These are phyloP conservation scores for Pilobolus umbonatus DNA, from an alignment of 192 early-diverging fungal species.

Conservation along the genomic window DNA sequence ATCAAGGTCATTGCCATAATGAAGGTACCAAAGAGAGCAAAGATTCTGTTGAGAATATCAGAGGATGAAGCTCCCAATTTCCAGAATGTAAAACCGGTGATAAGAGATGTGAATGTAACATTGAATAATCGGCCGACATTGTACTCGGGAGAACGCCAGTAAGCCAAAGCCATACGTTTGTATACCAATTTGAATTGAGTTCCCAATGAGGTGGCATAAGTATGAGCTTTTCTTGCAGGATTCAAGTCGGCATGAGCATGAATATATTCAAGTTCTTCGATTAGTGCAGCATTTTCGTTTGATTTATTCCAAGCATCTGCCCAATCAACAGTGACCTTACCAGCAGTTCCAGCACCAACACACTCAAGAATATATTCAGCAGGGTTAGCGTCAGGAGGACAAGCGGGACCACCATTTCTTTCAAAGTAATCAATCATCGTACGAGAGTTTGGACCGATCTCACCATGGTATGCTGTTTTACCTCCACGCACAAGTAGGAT, in stretches of 20 bases:
- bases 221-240: conserved; percentile 25
- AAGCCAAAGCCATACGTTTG: conserved; percentile 57
- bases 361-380: conserved; percentile 86
- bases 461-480: conserved; percentile 75
- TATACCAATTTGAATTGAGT: conserved; percentile 59
- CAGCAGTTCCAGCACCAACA: conserved; percentile 64
- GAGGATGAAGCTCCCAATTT: conserved; percentile 46
- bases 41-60: conserved; percentile 63
- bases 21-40: conserved; percentile 66
- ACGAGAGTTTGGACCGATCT: conserved; percentile 62
- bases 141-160: conserved; percentile 72
- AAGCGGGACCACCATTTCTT: conserved; percentile 60
- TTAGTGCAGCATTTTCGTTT: conserved; percentile 35
- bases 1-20: conserved; percentile 66
- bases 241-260: conserved; percentile 30
- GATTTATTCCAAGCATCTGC: conserved; percentile 66
- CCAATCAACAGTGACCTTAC: conserved; percentile 58
- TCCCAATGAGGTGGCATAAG: conserved; percentile 42
- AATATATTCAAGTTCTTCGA: conserved; percentile 52
- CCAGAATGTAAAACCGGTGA: conserved; percentile 74
- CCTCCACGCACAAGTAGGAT: conserved; percentile 78
- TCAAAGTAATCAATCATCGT: conserved; percentile 73
- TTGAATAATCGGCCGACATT: conserved; percentile 69
- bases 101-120: conserved; percentile 52
- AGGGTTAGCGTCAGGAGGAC: conserved; percentile 64